Evolutionary conservation across 75 land plant species (phyloP), one percentile per base, ranked within the genome.

Genomic region (Chamaecyparis obtusa): DNA sequence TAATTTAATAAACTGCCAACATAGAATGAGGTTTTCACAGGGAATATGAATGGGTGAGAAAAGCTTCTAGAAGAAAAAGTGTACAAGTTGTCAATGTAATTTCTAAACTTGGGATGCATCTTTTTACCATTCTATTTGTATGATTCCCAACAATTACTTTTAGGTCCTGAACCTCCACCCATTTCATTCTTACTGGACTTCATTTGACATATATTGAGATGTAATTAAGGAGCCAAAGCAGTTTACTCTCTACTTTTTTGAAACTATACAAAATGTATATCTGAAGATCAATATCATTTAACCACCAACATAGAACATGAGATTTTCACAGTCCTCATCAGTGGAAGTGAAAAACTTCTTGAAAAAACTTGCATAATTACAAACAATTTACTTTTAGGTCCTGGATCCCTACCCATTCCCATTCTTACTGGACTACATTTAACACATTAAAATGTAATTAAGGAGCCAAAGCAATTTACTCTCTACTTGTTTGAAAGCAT

Each of bases 111-210:
- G 9, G 7, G n/a, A 64, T 64, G 69, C n/a, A 64, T 24, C 24
- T 51, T 51, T 51, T 51, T 51, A 51, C 54, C 54, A 51, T 51
- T 51, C 54, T 13, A 51, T 51, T 48, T 85, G 91, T 57, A 19
- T 19, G 19, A 57, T 5, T 57, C 27, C 44, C 44, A 80, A 80
- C 49, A 30, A 21, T 44, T 44, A 44, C 83, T 60, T 51, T 60
- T 60, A 36, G n/a, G 27, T 60, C 49, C 21, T 41, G 48, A 30
- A 80, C 46, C 49, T 44, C 49, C 21, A 24, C 49, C 83, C 27
- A 80, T 41, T 80, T n/a, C n/a, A 16, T 41, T 44, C 24, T 80
- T 43, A 44, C n/a, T 8, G 9, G 49, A 39, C 30, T 80, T 79
- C 19, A 79, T 79, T 80, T 80, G 49, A 80, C 3, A 21, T 2